Evolutionary conservation across 768 basidiomycete species (phyloP).

Genomic region (Lentinula lateritia): DNA sequence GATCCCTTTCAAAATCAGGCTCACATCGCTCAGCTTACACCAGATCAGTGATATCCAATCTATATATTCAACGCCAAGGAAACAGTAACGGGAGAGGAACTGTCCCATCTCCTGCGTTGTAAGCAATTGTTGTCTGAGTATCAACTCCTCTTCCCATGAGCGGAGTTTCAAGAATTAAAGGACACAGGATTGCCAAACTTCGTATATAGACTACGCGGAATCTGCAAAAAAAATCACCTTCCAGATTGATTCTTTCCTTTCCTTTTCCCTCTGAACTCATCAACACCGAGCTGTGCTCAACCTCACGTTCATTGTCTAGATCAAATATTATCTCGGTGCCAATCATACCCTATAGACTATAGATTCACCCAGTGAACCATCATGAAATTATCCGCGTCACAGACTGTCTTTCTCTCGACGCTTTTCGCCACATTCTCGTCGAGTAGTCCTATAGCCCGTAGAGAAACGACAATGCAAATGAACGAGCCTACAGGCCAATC

Average conservation of each 20-base stretch:
- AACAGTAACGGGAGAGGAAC: no score
- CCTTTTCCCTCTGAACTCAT: not conserved
- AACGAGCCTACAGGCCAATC: not conserved
- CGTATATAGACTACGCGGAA: not conserved
- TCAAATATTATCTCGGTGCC: not conserved
- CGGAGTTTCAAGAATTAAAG: no score
- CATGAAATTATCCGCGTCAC: not conserved
- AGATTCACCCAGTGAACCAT: not conserved
- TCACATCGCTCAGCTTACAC: no score
- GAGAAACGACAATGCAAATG: constrained; percentile 3
- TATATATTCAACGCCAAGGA: no score
- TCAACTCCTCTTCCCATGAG: no score
- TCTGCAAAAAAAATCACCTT: not conserved
- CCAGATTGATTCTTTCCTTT: not conserved
- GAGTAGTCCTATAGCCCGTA: not conserved
- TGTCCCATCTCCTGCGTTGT: no score
- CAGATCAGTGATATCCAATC: no score
- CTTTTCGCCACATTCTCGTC: not conserved
- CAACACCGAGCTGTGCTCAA: constrained; percentile 1
- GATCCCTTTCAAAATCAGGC: no score
- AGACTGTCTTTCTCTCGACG: not conserved
- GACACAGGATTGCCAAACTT: no score
- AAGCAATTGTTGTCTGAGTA: no score
- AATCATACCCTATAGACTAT: no score
- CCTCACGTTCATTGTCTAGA: not conserved